phyloP scores from a whole-genome alignment of 768 basidiomycete species.

The Melanogaster broomeanus region DNA sequence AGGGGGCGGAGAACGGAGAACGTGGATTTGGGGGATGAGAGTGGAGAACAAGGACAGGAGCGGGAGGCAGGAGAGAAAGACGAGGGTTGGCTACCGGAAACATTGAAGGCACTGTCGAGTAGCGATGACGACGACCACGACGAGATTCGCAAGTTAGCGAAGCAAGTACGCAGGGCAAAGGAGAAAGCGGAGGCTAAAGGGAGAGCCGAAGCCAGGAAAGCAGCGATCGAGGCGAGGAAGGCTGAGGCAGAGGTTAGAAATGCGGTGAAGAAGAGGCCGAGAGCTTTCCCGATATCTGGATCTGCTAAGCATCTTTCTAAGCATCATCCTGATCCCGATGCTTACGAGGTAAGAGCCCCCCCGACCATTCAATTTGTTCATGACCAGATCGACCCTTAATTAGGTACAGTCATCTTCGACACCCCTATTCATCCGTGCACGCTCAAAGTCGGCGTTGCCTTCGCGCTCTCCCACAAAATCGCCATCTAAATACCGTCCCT shows the following conservation, averaged over 20 bases:
- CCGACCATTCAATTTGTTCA: background rate
- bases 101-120: slow-evolving; percentile 38
- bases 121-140: slow-evolving; percentile 48
- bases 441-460: slow-evolving; percentile 12
- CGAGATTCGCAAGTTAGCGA: slow-evolving; percentile 32
- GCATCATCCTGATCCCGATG: background rate
- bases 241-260: slow-evolving; percentile 13
- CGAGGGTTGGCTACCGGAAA: slow-evolving; percentile 33
- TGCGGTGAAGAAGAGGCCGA: slow-evolving; percentile 18
- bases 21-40: background rate
- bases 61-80: background rate
- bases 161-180: slow-evolving; percentile 33
- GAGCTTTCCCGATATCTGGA: slow-evolving; percentile 26
- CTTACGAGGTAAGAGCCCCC: slow-evolving; percentile 13
- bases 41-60: background rate
- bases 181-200: slow-evolving; percentile 22
- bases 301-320: background rate
- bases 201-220: slow-evolving; percentile 17
- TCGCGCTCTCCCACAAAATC: slow-evolving; percentile 7
- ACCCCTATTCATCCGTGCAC: slow-evolving; percentile 5
- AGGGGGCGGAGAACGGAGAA: slow-evolving; percentile 7
- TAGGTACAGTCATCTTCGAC: slow-evolving; percentile 10
- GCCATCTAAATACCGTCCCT: background rate
- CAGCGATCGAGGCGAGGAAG: slow-evolving; percentile 15
- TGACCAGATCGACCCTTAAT: background rate